Base-by-base conservation (phyloP, 441 rosid genomes). In the Jatropha podagrica region DNA sequence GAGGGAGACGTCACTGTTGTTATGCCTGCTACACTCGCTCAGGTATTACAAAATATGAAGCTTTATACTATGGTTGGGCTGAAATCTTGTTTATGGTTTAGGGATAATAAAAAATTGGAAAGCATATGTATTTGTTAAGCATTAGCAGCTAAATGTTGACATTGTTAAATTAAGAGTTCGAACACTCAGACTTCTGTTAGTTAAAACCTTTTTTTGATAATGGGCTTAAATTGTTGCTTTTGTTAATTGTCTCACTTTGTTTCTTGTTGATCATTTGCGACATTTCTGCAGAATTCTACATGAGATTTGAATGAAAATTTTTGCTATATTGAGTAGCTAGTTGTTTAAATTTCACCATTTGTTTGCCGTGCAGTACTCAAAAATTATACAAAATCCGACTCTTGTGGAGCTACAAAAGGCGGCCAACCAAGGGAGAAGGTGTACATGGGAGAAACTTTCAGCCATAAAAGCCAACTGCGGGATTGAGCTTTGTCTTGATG, bases 401-500 rank as follows among this genome's bases (percentile, higher is more conserved):
- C 85, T 78, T 76, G 77, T 86, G 69, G 99, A 93, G 86, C 90
- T 95, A 77, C 95, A 95, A 65, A 95, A 95, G 82, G 99, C 99
- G 2, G 86, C 88, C 69, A 95, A 92, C 88, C 99, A 95, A 80
- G 99, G 98, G 73, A 91, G 99, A 72, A 88, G 99, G 77, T 88
- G 99, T 81, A 95, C 98, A 48, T 92, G 99, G 99, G 99, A 95
- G 84, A 95, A 95, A 92, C 95, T 96, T 71, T 92, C 99, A 6
- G 99, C 97, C 55, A 92, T 93, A 7, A 93, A 96, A 90, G 97
- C 97, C 56, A 92, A 96, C 84, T 96, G 97, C 13, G 97, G 96
- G 26, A 96, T 93, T 46, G 98, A 96, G 87, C 94, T 93, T 75
- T 94, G 95, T 26, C 97, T 96, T 65, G 99, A 96, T 62, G 99